Percentiles rank a stretch among this genome's conserved stretches.
These are phyloP conservation scores for Nicotiana noctiflora DNA, from an alignment of 257 asterid species.

Conservation along the genomic window DNA sequence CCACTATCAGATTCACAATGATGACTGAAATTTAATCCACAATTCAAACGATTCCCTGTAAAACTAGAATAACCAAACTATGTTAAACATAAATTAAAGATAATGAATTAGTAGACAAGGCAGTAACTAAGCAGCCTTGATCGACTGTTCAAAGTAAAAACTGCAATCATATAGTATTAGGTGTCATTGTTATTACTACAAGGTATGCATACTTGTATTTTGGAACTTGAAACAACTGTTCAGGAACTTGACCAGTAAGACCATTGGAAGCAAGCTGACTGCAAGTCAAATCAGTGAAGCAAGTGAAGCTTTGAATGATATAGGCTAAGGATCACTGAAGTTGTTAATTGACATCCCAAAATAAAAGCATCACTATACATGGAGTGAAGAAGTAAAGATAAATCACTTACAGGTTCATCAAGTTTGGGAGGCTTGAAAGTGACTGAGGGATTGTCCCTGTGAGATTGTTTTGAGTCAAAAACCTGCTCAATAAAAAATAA, in stretches of 20 bases:
- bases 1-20: conserved; percentile 50
- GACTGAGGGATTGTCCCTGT: conserved; percentile 72
- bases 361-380: background rate
- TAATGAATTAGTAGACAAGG: background rate
- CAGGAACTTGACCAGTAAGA: conserved; percentile 72
- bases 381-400: background rate
- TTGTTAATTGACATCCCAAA: background rate
- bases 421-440: conserved; percentile 47
- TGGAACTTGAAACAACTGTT: conserved; percentile 54
- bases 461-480: conserved; percentile 67
- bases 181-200: too few relatives aligned
- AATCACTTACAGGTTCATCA: conserved; percentile 55
- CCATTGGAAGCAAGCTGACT: conserved; percentile 78
- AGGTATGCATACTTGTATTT: conserved; percentile 55
- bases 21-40: conserved; percentile 46
- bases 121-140: conserved; percentile 1
- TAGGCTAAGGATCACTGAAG: background rate
- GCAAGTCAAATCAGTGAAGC: conserved; percentile 23
- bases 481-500: conserved; percentile 32
- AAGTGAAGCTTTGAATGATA: background rate
- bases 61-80: conserved; percentile 47
- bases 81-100: background rate
- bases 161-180: background rate
- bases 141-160: background rate
- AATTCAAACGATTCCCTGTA: conserved; percentile 71